A percentile compares a stretch with the other conserved stretches of the same genome.
These are phyloP conservation scores for Sporisorium exsertum DNA, from an alignment of 1,284 basidiomycete species.

Conservation along the genomic window DNA sequence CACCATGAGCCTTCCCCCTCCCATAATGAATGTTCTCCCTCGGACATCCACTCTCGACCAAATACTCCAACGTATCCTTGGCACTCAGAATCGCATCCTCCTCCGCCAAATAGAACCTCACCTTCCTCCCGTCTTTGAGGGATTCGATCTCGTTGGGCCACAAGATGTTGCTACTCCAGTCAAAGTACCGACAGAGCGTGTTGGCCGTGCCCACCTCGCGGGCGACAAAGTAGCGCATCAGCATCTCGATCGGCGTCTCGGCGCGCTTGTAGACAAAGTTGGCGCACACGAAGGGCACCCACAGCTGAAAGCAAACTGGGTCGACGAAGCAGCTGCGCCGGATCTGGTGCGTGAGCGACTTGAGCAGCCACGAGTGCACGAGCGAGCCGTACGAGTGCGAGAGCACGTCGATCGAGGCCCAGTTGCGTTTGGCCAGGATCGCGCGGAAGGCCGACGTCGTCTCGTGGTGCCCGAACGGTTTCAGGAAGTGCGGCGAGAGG, in stretches of 20 bases:
- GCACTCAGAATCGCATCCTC: slow-evolving; percentile 60
- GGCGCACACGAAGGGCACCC: slow-evolving; percentile 59
- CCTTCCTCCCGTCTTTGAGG: slow-evolving; percentile 32
- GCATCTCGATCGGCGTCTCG: slow-evolving; percentile 52
- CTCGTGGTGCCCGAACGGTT: slow-evolving; percentile 58
- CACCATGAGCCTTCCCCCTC: slow-evolving; percentile 44
- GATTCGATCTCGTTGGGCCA: slow-evolving; percentile 62
- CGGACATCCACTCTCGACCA: slow-evolving; percentile 52
- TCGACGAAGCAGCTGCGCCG: slow-evolving; percentile 63
- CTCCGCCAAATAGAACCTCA: slow-evolving; percentile 56
- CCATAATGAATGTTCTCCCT: slow-evolving; percentile 37
- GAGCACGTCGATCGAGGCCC: slow-evolving; percentile 53
- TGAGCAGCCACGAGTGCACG: slow-evolving; percentile 62
- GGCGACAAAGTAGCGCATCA: slow-evolving; percentile 65
- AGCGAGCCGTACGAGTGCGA: slow-evolving; percentile 67
- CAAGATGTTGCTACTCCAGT: slow-evolving; percentile 62
- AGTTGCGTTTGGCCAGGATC: slow-evolving; percentile 42
- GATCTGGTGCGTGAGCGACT: slow-evolving; percentile 44
- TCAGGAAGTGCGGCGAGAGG: slow-evolving; percentile 55
- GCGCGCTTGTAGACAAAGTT: slow-evolving; percentile 64
- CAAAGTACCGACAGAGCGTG: slow-evolving; percentile 60
- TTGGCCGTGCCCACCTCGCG: slow-evolving; percentile 60
- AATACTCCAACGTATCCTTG: slow-evolving; percentile 50
- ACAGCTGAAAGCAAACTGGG: slow-evolving; percentile 65
- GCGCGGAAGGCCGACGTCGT: slow-evolving; percentile 46